These are phyloP conservation scores for Agaricus blazei DNA, from an alignment of 768 basidiomycete species.

Conservation along the genomic window DNA sequence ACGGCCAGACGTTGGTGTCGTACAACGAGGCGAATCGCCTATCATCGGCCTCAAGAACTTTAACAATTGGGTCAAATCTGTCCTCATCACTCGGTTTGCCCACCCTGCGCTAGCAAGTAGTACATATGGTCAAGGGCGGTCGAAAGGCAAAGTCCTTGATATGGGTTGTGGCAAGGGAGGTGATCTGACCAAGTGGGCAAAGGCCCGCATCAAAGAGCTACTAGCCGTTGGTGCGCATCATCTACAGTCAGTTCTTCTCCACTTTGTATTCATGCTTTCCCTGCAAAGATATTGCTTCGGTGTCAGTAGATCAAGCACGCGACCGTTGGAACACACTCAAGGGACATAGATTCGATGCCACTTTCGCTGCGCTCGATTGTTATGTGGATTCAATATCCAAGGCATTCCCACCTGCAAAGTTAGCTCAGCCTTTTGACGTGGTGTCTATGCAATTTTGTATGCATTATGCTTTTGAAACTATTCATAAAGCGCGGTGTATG, in stretches of 20 bases:
- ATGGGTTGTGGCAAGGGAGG: conserved; percentile 99
- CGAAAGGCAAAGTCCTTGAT: conserved; percentile 80
- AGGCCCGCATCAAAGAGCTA: conserved; percentile 75
- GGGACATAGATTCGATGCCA: conserved; percentile 61
- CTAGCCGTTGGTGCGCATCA: conserved; percentile 66
- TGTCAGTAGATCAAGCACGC: conserved; percentile 88
- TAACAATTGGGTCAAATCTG: conserved; percentile 99
- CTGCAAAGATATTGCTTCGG: conserved; percentile 73
- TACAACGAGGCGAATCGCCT: conserved; percentile 80
- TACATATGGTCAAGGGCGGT: conserved; percentile 23
- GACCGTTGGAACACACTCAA: conserved; percentile 55
- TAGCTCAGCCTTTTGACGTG: conserved; percentile 79
- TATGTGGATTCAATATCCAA: conserved; percentile 69
- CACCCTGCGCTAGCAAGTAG: conserved; percentile 57
- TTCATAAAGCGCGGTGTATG: conserved; percentile 85
- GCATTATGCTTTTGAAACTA: conserved; percentile 98
- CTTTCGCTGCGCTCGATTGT: conserved; percentile 86
- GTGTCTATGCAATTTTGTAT: conserved; percentile 99
- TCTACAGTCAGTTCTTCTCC: background rate
- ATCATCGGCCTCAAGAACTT: conserved; percentile 97
- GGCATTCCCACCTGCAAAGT: conserved; percentile 57
- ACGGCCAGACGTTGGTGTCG: conserved; percentile 86
- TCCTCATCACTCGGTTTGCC: conserved; percentile 87
- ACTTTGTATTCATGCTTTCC: conserved; percentile 5
- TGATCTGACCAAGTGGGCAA: conserved; percentile 92